A percentile compares a stretch with the other conserved stretches of the same genome.
Conservation (phyloP, 1,284 basidiomycete genomes). For the Austroboletus olivaceoglutinosus region DNA sequence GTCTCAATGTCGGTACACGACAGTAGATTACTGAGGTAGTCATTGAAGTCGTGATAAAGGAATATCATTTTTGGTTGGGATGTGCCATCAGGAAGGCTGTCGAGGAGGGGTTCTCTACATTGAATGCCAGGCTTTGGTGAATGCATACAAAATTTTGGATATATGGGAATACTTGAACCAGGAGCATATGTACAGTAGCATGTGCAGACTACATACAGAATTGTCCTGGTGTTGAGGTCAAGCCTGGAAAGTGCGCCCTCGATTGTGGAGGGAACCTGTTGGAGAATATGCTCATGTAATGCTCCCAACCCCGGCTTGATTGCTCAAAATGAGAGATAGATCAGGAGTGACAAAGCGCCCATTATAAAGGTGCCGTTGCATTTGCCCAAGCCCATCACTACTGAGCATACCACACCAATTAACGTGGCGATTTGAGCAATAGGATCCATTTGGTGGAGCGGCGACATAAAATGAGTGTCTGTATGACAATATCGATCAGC, state of each 20-base stretch:
- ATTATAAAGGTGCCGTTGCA: neutral
- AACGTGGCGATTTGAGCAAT: neutral
- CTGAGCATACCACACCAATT: neutral
- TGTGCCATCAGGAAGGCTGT: too few species aligned
- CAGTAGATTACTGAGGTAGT: neutral
- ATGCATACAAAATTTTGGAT: neutral
- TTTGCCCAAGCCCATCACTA: neutral
- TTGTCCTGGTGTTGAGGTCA: neutral
- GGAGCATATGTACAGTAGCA: neutral
- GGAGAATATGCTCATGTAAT: neutral
- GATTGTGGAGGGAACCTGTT: neutral
- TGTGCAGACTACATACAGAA: neutral
- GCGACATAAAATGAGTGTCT: neutral
- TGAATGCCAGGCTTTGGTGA: too few species aligned
- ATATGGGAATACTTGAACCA: neutral
- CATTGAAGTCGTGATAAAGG: constrained; percentile 4
- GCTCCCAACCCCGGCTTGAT: neutral
- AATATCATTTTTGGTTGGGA: neutral
- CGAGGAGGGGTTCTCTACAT: too few species aligned
- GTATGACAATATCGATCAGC: neutral
- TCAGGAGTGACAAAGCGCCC: neutral
- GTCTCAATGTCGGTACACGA: neutral
- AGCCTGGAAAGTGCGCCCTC: neutral
- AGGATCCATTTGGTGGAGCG: neutral
- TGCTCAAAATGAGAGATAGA: neutral